Base-by-base conservation (phyloP, 129 eudicot genomes). In the Lactuca sativa region DNA sequence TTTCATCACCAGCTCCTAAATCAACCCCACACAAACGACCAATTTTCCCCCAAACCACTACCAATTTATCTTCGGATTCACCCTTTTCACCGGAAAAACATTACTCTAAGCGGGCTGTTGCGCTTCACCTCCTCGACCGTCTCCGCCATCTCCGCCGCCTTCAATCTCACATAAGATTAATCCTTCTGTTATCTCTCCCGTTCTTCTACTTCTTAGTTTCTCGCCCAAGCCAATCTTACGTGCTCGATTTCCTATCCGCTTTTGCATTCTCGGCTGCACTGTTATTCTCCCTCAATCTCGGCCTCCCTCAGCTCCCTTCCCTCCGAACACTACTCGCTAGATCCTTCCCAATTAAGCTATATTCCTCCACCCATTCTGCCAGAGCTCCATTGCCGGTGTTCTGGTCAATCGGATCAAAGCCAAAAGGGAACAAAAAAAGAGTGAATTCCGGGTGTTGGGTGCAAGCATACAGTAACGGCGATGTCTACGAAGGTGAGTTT, bases 401-500 rank as follows among this genome's bases (percentile, higher is more conserved):
- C 64, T 76, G 81, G 75, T 76, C 81, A 1, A 76, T 76, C 1
- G 81, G 81, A 48, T 76, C 81, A 11, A 76, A 76, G 48, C 56
- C 81, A 3, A 76, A 76, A 61, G 64, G 81, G 0, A 51, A 17
- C 33, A 76, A 55, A 16, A 32, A 74, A 17, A 41, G 81, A 37
- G 71, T 69, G 15, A 69, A 76, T 61, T 76, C 81, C 3, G 81
- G 81, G 65, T 76, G 81, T 31, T 76, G 81, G 75, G 81, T 76
- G 32, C 81, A 76, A 21, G 81, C 81, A 3, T 76, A 76, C 55
- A 76, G 81, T 44, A 76, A 76, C 21, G 81, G 81, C 15, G 81
- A 76, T 53, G 71, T 76, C 37, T 76, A 76, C 55, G 81, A 76
- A 55, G 81, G 81, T 5, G 81, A 69, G 81, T 76, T 76, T 61